phyloP scores from a whole-genome alignment of 805 yeast species.

The Trichomonascus vanleenenianus region DNA sequence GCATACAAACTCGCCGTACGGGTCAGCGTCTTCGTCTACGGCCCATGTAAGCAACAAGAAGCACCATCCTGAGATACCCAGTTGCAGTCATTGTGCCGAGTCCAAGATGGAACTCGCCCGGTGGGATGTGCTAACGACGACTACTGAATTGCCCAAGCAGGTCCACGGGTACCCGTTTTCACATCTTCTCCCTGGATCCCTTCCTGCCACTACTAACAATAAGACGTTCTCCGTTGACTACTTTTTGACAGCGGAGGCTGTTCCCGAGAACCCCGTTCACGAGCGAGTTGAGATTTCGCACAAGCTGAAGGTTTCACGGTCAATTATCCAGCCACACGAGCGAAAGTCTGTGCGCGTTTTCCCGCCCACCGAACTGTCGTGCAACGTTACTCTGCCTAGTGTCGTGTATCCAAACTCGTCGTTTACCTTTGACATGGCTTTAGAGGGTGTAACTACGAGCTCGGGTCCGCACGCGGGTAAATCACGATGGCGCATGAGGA shows the following conservation, averaged over 20 bases:
- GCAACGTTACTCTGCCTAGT: slow-evolving; percentile 80
- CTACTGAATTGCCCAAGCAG: slow-evolving; percentile 54
- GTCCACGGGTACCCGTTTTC: slow-evolving; percentile 88
- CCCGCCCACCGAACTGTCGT: slow-evolving; percentile 90
- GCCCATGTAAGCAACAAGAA: background rate
- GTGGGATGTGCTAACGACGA: slow-evolving; percentile 74
- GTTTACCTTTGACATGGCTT: slow-evolving; percentile 72
- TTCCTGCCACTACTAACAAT: slow-evolving; percentile 62
- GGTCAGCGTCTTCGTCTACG: no score
- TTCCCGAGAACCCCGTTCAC: slow-evolving; percentile 26
- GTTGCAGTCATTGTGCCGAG: slow-evolving; percentile 33
- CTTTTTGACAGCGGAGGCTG: slow-evolving; percentile 54
- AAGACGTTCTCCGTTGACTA: slow-evolving; percentile 67
- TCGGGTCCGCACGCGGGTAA: slow-evolving; percentile 19
- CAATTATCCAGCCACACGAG: slow-evolving; percentile 75
- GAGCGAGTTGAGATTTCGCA: slow-evolving; percentile 11
- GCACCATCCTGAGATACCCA: slow-evolving; percentile 11
- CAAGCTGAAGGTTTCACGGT: slow-evolving; percentile 50
- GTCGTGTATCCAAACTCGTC: slow-evolving; percentile 83
- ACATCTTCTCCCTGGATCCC: slow-evolving; percentile 75
- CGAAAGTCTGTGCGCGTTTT: slow-evolving; percentile 82
- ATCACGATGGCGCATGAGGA: slow-evolving; percentile 88
- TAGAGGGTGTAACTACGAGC: slow-evolving; percentile 45
- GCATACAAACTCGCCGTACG: background rate
- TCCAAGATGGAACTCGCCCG: slow-evolving; percentile 57